Evolutionary conservation across 1,139 yeast species (phyloP).

Genomic region (Wickerhamomyces sp.): DNA sequence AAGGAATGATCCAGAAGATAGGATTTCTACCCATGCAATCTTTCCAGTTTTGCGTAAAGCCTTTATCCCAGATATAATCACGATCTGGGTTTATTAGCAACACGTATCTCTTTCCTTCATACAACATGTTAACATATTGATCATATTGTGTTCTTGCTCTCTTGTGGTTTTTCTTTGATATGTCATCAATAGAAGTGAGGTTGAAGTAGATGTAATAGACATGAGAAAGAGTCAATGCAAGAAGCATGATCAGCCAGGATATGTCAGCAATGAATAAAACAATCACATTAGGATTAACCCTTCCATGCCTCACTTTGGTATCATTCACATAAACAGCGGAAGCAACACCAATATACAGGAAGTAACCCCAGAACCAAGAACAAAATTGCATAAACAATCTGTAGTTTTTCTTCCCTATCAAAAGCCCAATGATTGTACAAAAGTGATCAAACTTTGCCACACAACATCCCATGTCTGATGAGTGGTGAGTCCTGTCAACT

Average conservation of each 20-base stretch:
- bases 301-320: conserved; percentile 23
- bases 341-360: conserved; percentile 28
- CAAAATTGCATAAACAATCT: conserved; percentile 46
- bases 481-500: conserved; percentile 51
- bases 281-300: conserved; percentile 43
- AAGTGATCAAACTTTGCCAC: conserved; percentile 61
- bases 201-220: conserved; percentile 36
- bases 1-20: conserved; percentile 16
- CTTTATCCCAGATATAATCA: conserved; percentile 26
- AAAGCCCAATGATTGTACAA: conserved; percentile 59
- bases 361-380: conserved; percentile 31
- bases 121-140: conserved; percentile 9
- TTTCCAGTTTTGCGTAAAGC: conserved; percentile 20
- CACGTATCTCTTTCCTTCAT: conserved; percentile 20
- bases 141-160: conserved; percentile 9
- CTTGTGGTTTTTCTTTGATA: conserved; percentile 19
- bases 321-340: conserved; percentile 27
- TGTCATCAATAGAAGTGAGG: conserved; percentile 40
- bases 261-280: conserved; percentile 36
- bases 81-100: conserved; percentile 20
- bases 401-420: conserved; percentile 54
- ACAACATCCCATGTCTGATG: conserved; percentile 40
- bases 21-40: conserved; percentile 19
- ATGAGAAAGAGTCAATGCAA: conserved; percentile 34
- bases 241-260: conserved; percentile 39